Base-by-base conservation (phyloP, 2,329 filamentous ascomycete species). In the Talaromyces sp. region DNA sequence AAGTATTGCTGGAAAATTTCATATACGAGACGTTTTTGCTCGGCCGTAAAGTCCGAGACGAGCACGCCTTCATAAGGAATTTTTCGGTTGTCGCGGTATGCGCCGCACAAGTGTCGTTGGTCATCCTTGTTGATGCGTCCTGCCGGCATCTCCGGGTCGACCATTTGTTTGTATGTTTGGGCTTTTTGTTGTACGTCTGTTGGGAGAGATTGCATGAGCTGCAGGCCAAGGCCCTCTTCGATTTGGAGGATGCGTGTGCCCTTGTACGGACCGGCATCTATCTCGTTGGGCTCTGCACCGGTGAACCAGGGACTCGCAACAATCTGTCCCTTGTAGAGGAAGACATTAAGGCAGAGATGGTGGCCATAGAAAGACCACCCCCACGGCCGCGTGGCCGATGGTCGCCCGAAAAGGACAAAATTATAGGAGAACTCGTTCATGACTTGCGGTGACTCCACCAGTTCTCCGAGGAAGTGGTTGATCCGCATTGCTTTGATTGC, bases 371-470 rank as follows among this genome's bases (percentile, higher is more conserved):
- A 85, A 0, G 85, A 84, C 73, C 84, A 89, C 0, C 89, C 89
- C 89, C 89, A 92, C 0, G 88, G 86, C 2, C 74, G 65, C 0
- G 77, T 77, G 0, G 75, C 69, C 0, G 84, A 86, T 0, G 87
- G 87, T 10, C 73, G 73, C 11, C 88, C 88, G 68, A 91, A 91
- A 1, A 91, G 76, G 38, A 85, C 83, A 62, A 91, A 88, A 74
- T 91, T 91, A 80, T 92, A 92, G 1, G 86, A 89, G 75, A 83
- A 85, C 70, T 90, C 84, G 75, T 91, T 91, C 82, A 89, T 85
- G 57, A 92, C 82, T 6, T 75, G 71, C 0, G 84, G 81, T 0
- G 84, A 80, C 35, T 84, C 69, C 55, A 89, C 85, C 0, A 91
- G 79, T 62, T 89, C 82, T 51, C 89, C 89, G 0, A 92, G 81